Base-by-base conservation (phyloP, 2,329 filamentous ascomycete genomes). In the Teratosphaeria pseudoeucalypti region DNA sequence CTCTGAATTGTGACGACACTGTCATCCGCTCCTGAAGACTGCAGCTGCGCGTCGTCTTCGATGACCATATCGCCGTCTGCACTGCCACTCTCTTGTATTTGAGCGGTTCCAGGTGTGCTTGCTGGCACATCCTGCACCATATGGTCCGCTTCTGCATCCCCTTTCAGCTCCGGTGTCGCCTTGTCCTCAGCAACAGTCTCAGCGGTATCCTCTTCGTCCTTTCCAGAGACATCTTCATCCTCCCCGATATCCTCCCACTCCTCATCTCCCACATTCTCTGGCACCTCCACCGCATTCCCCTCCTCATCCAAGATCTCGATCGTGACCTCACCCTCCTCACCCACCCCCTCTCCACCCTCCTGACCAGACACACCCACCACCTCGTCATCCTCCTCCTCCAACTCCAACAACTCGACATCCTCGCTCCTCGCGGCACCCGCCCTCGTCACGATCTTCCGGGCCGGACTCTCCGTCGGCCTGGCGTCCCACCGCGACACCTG, bases 361-460 rank as follows among this genome's bases (percentile, higher is more conserved):
- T 16, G 16, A 14, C 2, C n/a, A 23, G n/a, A n/a, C 9, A 23
- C 19, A n/a, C 52, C 54, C 32, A 58, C 61, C 7, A 61, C 62
- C 26, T 65, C 64, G 9, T 65, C 65, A 5, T 67, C 63, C 34
- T 62, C 63, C 6, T 65, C 60, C 10, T 34, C 19, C 26, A 70
- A 43, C 47, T 62, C 65, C 6, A 69, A 34, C 47, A 69, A 58
- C 12, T 65, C 66, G 57, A 62, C 60, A 16, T 49, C 16, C 2
- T 49, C 6, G 10, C 10, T 49, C 43, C 11, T 23, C 43, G 58
- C 55, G 14, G 57, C 54, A 14, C 54, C 60, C 6, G 57, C 52
- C 57, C 69, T 59, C 19, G 70, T 72, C 3, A 67, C 67, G 55
- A 72, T 71, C 54, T 67, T 67, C 55, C 69, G 63, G 10, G 34